Conservation (phyloP, 306 rosid species). For the Coriaria nepalensis region DNA sequence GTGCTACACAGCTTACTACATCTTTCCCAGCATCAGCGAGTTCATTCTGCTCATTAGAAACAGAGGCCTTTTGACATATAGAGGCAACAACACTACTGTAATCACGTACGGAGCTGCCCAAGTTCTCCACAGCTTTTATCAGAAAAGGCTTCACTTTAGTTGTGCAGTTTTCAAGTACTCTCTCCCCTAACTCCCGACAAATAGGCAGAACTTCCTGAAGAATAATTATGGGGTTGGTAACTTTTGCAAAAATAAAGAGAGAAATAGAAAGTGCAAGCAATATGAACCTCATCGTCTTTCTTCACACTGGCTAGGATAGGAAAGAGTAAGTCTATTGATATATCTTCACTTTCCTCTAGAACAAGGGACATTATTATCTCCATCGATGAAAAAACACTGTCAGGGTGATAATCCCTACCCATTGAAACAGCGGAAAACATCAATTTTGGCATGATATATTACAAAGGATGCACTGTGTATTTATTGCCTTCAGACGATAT, state of each 20-base stretch:
- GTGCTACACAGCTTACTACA: constrained; percentile 26
- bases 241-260: constrained; percentile 3
- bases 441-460: too few relatives aligned
- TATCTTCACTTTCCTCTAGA: constrained; percentile 82
- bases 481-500: too few relatives aligned
- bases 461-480: too few relatives aligned
- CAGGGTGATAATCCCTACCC: constrained; percentile 46
- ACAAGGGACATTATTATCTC: constrained; percentile 74
- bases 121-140: constrained; percentile 33
- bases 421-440: too few relatives aligned
- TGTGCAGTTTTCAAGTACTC: constrained; percentile 45
- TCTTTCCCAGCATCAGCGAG: constrained; percentile 29
- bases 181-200: constrained; percentile 48
- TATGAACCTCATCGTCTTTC: constrained; percentile 41
- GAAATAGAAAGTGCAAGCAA: neutral
- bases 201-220: constrained; percentile 38
- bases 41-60: constrained; percentile 39
- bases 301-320: constrained; percentile 47
- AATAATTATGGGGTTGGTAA: constrained; percentile 1
- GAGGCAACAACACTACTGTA: constrained; percentile 46
- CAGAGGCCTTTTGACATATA: constrained; percentile 36
- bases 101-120: constrained; percentile 29
- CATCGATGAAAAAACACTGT: constrained; percentile 56
- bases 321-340: constrained; percentile 41
- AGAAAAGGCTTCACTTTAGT: constrained; percentile 44